phyloP scores from a whole-genome alignment of 2,329 filamentous ascomycete species.

The Cladosporium sp. region DNA sequence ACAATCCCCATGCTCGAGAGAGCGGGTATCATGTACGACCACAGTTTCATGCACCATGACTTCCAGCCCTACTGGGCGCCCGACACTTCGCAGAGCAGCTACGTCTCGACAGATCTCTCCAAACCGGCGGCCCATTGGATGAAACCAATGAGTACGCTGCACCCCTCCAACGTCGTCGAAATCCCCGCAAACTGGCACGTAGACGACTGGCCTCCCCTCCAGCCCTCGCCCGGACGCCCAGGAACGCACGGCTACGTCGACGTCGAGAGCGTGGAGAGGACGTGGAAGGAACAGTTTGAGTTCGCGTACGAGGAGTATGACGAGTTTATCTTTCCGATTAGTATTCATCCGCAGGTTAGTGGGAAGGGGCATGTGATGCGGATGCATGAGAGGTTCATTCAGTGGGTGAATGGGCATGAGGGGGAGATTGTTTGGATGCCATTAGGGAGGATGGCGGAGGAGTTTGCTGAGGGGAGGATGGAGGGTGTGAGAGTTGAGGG shows the following conservation, averaged over 20 bases:
- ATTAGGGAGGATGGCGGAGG: conserved; percentile 34
- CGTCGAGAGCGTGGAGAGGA: conserved; percentile 35
- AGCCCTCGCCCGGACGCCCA: conserved; percentile 28
- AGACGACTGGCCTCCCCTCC: conserved; percentile 46
- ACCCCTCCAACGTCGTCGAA: conserved; percentile 37
- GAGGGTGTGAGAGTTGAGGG: conserved; percentile 32
- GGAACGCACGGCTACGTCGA: conserved; percentile 41
- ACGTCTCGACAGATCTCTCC: conserved; percentile 30
- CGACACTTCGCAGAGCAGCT: conserved; percentile 21
- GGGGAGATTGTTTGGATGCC: conserved; percentile 41
- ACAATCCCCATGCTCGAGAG: conserved; percentile 40
- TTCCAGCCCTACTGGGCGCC: conserved; percentile 35
- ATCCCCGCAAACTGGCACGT: conserved; percentile 46
- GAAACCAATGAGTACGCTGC: conserved; percentile 33
- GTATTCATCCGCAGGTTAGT: conserved; percentile 46
- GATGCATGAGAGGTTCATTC: conserved; percentile 45
- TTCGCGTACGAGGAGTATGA: conserved; percentile 45
- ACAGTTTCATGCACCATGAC: conserved; percentile 49
- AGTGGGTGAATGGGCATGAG: conserved; percentile 43
- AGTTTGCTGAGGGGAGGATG: conserved; percentile 34
- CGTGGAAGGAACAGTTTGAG: conserved; percentile 47
- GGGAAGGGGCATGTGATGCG: conserved; percentile 45
- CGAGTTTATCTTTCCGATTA: conserved; percentile 45
- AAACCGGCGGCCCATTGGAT: conserved; percentile 36
- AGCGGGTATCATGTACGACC: conserved; percentile 43